Conservation (phyloP, 306 rosid species). For the Cucurbita argyrosperma region DNA sequence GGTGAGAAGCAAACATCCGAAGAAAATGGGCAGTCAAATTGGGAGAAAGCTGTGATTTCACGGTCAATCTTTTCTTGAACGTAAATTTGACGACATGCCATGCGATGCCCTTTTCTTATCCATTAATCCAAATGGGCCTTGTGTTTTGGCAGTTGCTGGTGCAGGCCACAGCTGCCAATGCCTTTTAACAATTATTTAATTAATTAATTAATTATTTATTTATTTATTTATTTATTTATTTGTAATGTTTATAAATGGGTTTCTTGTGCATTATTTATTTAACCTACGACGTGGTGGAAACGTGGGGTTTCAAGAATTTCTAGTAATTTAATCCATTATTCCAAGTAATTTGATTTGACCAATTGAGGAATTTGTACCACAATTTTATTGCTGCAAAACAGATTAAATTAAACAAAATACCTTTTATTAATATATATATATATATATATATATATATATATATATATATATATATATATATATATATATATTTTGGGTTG, state of each 20-base stretch:
- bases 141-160: neutral
- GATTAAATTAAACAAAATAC: neutral
- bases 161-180: neutral
- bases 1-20: neutral
- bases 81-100: neutral
- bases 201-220: neutral
- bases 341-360: too few species aligned
- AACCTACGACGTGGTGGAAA: neutral
- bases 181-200: neutral
- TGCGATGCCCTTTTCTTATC: neutral
- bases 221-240: too few species aligned
- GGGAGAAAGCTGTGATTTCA: neutral
- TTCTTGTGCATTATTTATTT: neutral
- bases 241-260: too few species aligned
- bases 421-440: neutral
- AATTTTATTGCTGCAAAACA: neutral
- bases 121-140: neutral
- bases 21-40: neutral
- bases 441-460: neutral
- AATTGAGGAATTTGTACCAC: neutral
- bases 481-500: neutral
- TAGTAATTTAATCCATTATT: neutral
- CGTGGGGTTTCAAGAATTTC: neutral
- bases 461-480: neutral
- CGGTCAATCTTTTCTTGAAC: neutral